These are phyloP conservation scores for Leccinum pellstonianum DNA, from an alignment of 768 basidiomycete species.

Conservation along the genomic window DNA sequence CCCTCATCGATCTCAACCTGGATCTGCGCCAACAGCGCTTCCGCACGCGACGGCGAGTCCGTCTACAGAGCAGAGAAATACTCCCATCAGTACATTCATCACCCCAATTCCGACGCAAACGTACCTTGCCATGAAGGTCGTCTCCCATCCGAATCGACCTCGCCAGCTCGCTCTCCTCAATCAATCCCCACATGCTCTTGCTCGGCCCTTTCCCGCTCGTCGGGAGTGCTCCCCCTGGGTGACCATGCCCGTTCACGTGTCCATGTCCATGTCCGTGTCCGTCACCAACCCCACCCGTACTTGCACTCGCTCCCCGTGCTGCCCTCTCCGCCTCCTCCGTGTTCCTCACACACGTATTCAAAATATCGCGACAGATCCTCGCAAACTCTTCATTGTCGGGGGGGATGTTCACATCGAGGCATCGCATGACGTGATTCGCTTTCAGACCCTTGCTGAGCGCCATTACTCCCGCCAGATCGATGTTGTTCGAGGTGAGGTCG, in stretches of 20 bases:
- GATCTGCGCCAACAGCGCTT: background rate
- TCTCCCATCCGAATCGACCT: conserved; percentile 56
- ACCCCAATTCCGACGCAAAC: background rate
- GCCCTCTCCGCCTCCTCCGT: conserved; percentile 71
- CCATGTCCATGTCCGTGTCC: background rate
- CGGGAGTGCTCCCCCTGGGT: conserved; percentile 17
- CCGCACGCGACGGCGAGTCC: background rate
- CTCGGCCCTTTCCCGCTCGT: conserved; percentile 50
- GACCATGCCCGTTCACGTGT: conserved; percentile 7
- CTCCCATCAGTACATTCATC: background rate
- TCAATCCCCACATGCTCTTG: conserved; percentile 81
- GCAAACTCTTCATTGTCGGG: conserved; percentile 81
- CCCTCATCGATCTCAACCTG: background rate
- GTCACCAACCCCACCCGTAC: background rate
- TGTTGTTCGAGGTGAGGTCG: conserved; percentile 78
- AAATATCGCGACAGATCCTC: conserved; percentile 82
- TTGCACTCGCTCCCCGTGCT: conserved; percentile 8
- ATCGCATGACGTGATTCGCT: conserved; percentile 82
- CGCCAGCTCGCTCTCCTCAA: conserved; percentile 82
- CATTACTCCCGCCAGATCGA: conserved; percentile 91
- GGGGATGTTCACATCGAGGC: conserved; percentile 91
- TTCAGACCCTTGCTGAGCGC: conserved; percentile 86
- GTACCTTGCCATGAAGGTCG: conserved; percentile 42
- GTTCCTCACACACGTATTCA: conserved; percentile 89
- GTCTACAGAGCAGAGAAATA: background rate